Evolutionary conservation across 306 rosid genomes (phyloP), one percentile per base, ranked within the genome.

Genomic region (Cucurbita ficifolia): DNA sequence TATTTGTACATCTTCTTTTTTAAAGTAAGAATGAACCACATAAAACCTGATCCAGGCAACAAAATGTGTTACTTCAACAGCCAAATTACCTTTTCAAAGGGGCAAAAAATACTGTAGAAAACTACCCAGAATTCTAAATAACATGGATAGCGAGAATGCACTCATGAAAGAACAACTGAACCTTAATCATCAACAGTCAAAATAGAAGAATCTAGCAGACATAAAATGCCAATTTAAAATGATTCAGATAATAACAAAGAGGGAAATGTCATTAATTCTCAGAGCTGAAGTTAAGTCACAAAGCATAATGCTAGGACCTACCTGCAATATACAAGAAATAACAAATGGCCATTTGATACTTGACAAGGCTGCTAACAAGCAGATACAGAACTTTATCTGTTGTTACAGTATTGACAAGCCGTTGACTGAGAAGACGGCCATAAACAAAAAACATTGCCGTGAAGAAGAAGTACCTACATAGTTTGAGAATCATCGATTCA

Each of bases 1-100:
- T 95, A 95, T 87, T 95, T 95, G 83, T 91, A 91, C 99, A 91
- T 89, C 88, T 88, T 94, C 96, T 91, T 95, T 84, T 95, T 95
- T 73, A 95, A 79, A 38, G 99, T 88, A 77, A 95, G 86, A 84
- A 95, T 94, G 89, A 95, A 95, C 99, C 97, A 95, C 89, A 95
- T 92, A 83, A 95, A 95, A 78, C 99, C 99, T 95, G 88, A 78
- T 65, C 50, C 49, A 79, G 81, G 42, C 72, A 81, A 76, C 68
- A 80, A 71, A 85, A 64, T 19, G 59, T 19, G 24, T 59, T 59
- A 43, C 55, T 57, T 74, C 58, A 57, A 56, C 50, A 79, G 49
- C 56, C 45, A 61, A 65, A 63, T 40, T 40, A 24, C 8, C 8
- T 73, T 19, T 49, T 48, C 13, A 7, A 45, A 29, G 42, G 40